Evolutionary conservation across 495 filamentous ascomycete species (phyloP), one percentile per base, ranked within the genome.

Genomic region (Delitschia confertaspora): DNA sequence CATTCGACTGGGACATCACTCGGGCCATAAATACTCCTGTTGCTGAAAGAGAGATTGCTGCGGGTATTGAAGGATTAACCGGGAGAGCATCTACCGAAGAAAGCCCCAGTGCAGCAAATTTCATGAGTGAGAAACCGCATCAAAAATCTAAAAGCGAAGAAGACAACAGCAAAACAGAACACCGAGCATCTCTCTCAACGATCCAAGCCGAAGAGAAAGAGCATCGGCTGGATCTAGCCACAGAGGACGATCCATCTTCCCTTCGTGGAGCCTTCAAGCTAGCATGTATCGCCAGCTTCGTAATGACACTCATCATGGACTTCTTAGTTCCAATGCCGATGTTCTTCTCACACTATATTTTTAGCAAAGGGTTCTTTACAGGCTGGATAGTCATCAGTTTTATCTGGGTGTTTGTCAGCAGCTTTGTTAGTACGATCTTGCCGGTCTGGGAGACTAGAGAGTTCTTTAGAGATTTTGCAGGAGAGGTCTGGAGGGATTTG

Each of bases 1-100:
- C 40, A 13, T 65, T 64, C 33, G 53, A 61, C 33, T 65, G 58
- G 57, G 56, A 56, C 4, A 53, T 56, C 14, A 62, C 61, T 0
- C 43, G 62, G 7, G 40, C 50, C 4, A 61, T 64, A 45, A 62
- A 62, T 38, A 45, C 35, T 17, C 20, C 44, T 6, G 24, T 30
- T 18, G 29, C 29, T 34, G 1, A 38, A 24, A 0, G 11, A n/a
- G n/a, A n/a, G n/a, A n/a, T n/a, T n/a, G n/a, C n/a, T n/a, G n/a
- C n/a, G n/a, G n/a, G n/a, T n/a, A n/a, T n/a, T n/a, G n/a, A n/a
- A n/a, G n/a, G n/a, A n/a, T n/a, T n/a, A n/a, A 47, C 24, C 8
- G 37, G 19, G 14, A 17, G n/a, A 13, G 4, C 19, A 3, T 9
- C 19, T 9, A 6, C 19, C 20, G 14, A 26, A 17, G 21, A n/a